Base-by-base conservation (phyloP, 345 rosid genomes). In the Viola odorata region DNA sequence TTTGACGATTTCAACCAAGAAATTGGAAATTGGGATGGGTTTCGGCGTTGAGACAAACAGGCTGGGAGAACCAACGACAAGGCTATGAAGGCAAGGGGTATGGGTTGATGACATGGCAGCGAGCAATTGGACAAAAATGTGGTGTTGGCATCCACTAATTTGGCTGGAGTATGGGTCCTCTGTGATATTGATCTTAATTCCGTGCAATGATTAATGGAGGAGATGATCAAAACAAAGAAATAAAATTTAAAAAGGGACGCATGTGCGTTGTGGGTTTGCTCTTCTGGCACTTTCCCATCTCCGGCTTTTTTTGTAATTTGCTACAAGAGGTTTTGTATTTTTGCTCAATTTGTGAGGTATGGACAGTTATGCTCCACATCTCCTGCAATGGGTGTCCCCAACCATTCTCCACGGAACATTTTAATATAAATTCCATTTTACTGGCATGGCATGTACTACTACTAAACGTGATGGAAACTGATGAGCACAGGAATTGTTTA, bases 181-280 rank as follows among this genome's bases (percentile, higher is more conserved):
- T 54, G 1, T 6, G 49, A 14, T 50, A 48, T 50, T 66, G 64
- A 61, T 70, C 71, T 71, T 64, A 52, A 53, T 58, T 73, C 72
- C 69, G 76, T 71, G 79, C 81, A 81, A 78, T 76, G 81, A 78
- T 78, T 69, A 56, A 65, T 69, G 74, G 65, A 40, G 63, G 77
- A 53, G 79, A 72, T 69, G 67, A 60, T 57, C 73, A 58, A 67
- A 55, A 54, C 7, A 59, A 68, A 63, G 58, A 55, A 62, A 65
- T 47, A 12, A 64, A 57, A 75, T 72, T 62, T 54, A 67, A 74
- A 52, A 32, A 56, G 32, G 52, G 65, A 61, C 67, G 84, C 82
- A 80, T 80, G 82, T 77, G 84, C 82, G 49, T 48, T 61, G 81
- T 67, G 69, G 69, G 78, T 15, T 68, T 23, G 67, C 60, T 66